These are phyloP conservation scores for Panicum miliaceum DNA, from an alignment of 176 grass and related monocot genomes.

Conservation along the genomic window DNA sequence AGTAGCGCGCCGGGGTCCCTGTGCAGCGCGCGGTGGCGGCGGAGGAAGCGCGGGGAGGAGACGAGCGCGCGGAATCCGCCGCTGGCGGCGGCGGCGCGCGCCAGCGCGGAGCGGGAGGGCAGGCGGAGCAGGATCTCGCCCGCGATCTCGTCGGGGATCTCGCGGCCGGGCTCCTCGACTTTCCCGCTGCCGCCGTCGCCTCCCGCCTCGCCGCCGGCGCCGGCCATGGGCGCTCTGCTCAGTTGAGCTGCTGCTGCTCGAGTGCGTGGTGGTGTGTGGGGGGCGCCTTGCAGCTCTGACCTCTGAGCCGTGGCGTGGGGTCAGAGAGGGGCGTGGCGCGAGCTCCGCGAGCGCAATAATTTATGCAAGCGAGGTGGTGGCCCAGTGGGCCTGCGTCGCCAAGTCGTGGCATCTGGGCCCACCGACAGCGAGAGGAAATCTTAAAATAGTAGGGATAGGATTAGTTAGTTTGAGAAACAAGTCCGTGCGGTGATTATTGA, in stretches of 20 bases:
- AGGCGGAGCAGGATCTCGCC: constrained; percentile 41
- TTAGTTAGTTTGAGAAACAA: not conserved
- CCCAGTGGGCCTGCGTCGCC: not conserved
- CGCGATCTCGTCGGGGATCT: constrained; percentile 13
- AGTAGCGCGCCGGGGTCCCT: constrained; percentile 19
- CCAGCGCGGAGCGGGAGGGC: constrained; percentile 30
- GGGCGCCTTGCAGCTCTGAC: no score
- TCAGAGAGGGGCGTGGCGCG: no score
- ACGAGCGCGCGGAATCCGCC: constrained; percentile 9
- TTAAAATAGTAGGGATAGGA: not conserved
- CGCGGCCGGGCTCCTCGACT: not conserved
- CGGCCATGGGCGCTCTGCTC: not conserved
- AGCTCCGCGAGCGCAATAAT: no score
- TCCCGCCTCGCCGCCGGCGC: not conserved
- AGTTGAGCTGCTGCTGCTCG: not conserved
- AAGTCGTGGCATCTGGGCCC: not conserved
- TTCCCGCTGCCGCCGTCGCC: not conserved
- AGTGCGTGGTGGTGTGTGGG: not conserved
- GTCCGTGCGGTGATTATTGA: not conserved
- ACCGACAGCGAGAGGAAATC: not conserved
- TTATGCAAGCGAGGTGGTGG: not conserved
- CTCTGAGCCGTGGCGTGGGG: no score
- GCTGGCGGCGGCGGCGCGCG: constrained; percentile 36
- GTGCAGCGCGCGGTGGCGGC: constrained; percentile 21
- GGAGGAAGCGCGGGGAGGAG: constrained; percentile 46